phyloP scores from a whole-genome alignment of 495 filamentous ascomycete genomes.

The Amphirosellinia nigrospora region DNA sequence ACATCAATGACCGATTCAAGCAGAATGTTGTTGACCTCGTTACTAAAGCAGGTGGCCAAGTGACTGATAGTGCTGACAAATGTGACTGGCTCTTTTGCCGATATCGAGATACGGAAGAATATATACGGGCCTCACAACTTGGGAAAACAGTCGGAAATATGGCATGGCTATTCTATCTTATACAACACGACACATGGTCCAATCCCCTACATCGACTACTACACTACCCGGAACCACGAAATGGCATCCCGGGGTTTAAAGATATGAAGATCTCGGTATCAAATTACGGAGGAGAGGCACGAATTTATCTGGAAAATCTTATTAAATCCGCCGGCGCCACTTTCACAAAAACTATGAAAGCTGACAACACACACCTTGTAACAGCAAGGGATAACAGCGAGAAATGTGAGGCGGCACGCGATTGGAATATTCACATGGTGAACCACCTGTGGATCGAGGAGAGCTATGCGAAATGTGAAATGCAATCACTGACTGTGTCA shows the following conservation, averaged over 20 bases:
- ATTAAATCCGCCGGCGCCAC: slow-evolving; percentile 80
- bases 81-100: slow-evolving; percentile 86
- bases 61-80: slow-evolving; percentile 69
- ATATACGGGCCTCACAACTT: slow-evolving; percentile 72
- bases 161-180: slow-evolving; percentile 90
- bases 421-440: slow-evolving; percentile 88
- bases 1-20: slow-evolving; percentile 66
- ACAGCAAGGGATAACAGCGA: slow-evolving; percentile 87
- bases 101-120: slow-evolving; percentile 81
- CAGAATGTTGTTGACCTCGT: slow-evolving; percentile 75
- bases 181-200: slow-evolving; percentile 86
- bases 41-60: slow-evolving; percentile 66
- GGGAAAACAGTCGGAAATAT: slow-evolving; percentile 89
- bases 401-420: slow-evolving; percentile 86
- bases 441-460: slow-evolving; percentile 99
- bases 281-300: slow-evolving; percentile 94
- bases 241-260: slow-evolving; percentile 80
- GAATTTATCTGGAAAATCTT: slow-evolving; percentile 91
- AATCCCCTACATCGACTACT: slow-evolving; percentile 79
- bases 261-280: slow-evolving; percentile 81
- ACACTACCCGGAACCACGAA: slow-evolving; percentile 82
- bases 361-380: slow-evolving; percentile 93
- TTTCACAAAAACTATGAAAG: slow-evolving; percentile 90
- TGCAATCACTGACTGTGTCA: slow-evolving; percentile 67
- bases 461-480: slow-evolving; percentile 85